phyloP scores from a whole-genome alignment of 2,329 filamentous ascomycete species.

The Falciphora oryzae region DNA sequence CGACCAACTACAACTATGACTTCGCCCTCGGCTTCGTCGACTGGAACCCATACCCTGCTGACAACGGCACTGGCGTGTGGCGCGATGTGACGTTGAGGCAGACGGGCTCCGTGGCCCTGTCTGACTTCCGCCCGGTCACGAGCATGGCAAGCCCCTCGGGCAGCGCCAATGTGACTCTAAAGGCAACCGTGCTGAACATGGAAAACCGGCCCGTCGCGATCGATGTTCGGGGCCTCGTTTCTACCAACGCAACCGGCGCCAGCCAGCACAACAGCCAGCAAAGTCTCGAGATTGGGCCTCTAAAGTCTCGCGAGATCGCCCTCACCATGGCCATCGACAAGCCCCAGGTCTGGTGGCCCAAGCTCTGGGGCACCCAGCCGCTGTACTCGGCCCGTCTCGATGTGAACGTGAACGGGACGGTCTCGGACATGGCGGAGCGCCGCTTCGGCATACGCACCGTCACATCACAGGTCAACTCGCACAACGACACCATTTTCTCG shows the following conservation, averaged over 20 bases:
- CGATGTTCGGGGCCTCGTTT: conserved; percentile 19
- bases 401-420: conserved; percentile 18
- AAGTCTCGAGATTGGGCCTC: conserved; percentile 26
- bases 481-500: conserved; percentile 49
- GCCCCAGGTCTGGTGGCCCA: conserved; percentile 57
- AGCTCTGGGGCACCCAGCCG: conserved; percentile 46
- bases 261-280: background rate
- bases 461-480: conserved; percentile 40
- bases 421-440: conserved; percentile 28
- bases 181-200: conserved; percentile 33
- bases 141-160: conserved; percentile 25
- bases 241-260: background rate
- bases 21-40: conserved; percentile 55
- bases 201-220: conserved; percentile 33
- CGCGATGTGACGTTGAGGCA: conserved; percentile 49
- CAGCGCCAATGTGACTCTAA: conserved; percentile 32
- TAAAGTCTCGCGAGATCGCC: conserved; percentile 30
- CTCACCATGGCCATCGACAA: conserved; percentile 32
- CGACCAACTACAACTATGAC: conserved; percentile 54
- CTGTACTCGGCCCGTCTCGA: conserved; percentile 26
- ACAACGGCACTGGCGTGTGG: conserved; percentile 61
- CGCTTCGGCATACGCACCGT: conserved; percentile 51
- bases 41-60: conserved; percentile 56
- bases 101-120: conserved; percentile 44
- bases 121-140: conserved; percentile 38